phyloP scores from a whole-genome alignment of 78 protist genomes.

The Creolimax fragrantissima region DNA sequence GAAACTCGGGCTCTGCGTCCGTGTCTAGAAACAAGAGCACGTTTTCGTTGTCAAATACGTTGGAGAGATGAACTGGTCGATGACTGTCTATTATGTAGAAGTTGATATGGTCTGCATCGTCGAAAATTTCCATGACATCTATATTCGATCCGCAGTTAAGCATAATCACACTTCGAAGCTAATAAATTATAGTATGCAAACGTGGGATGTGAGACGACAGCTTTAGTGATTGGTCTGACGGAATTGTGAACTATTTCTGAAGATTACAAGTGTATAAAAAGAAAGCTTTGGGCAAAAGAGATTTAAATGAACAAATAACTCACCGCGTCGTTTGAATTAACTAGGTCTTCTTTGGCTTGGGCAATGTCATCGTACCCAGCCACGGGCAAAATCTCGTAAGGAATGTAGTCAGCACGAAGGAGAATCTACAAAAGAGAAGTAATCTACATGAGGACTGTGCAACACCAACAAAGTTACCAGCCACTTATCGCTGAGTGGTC shows the following conservation, averaged over 20 bases:
- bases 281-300: no score
- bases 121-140: not conserved
- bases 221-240: no score
- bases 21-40: not conserved
- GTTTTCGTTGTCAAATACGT: not conserved
- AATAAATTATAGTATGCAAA: no score
- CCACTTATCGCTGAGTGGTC: no score
- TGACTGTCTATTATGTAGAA: not conserved
- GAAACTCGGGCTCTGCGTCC: not conserved
- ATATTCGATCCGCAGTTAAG: constrained; percentile 4
- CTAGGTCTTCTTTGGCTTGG: not conserved
- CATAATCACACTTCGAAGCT: constrained; percentile 4
- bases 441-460: no score
- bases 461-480: no score
- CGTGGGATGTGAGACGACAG: no score
- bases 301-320: not conserved
- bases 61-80: constrained; percentile 5
- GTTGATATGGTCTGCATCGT: not conserved
- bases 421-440: no score
- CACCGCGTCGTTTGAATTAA: not conserved
- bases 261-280: no score
- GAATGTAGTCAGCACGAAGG: not conserved
- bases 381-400: not conserved
- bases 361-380: not conserved
- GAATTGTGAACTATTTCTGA: no score